phyloP scores from a whole-genome alignment of 208 protist species.

The Trypanosoma melophagium region DNA sequence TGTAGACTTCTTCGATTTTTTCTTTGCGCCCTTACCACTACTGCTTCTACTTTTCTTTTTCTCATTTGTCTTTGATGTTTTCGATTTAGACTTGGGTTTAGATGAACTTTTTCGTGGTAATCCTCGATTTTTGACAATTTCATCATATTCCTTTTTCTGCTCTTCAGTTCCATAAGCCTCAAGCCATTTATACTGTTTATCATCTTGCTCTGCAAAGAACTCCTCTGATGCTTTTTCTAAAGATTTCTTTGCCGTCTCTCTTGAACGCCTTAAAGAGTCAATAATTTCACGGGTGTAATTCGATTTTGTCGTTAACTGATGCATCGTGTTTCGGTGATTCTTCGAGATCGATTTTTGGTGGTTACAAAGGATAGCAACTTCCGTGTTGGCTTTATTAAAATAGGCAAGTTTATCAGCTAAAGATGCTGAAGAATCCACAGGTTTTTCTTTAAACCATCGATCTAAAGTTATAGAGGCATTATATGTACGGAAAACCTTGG shows the following conservation, averaged over 20 bases:
- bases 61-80: constrained; percentile 18
- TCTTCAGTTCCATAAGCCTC: constrained; percentile 87
- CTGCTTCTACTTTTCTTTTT: constrained; percentile 22
- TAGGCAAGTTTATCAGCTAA: constrained; percentile 91
- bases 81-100: constrained; percentile 30
- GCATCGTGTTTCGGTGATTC: constrained; percentile 74
- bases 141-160: constrained; percentile 84
- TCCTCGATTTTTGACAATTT: constrained; percentile 69
- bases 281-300: constrained; percentile 78
- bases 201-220: constrained; percentile 85
- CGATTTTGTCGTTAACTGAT: constrained; percentile 78
- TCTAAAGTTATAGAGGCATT: constrained; percentile 98
- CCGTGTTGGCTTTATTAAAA: constrained; percentile 98
- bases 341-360: constrained; percentile 97
- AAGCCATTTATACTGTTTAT: constrained; percentile 86
- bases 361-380: constrained; percentile 99
- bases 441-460: constrained; percentile 92
- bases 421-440: constrained; percentile 63
- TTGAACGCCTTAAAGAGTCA: constrained; percentile 72
- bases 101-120: constrained; percentile 28
- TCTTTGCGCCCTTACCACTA: constrained; percentile 14
- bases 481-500: constrained; percentile 99
- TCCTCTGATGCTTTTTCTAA: constrained; percentile 77
- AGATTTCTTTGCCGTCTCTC: constrained; percentile 58
- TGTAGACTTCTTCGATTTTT: constrained; percentile 34